Percentiles rank a stretch among this genome's conserved stretches.
Evolutionary conservation across 2,329 filamentous ascomycete species (phyloP).

Genomic region (Fusarium tuaranense): DNA sequence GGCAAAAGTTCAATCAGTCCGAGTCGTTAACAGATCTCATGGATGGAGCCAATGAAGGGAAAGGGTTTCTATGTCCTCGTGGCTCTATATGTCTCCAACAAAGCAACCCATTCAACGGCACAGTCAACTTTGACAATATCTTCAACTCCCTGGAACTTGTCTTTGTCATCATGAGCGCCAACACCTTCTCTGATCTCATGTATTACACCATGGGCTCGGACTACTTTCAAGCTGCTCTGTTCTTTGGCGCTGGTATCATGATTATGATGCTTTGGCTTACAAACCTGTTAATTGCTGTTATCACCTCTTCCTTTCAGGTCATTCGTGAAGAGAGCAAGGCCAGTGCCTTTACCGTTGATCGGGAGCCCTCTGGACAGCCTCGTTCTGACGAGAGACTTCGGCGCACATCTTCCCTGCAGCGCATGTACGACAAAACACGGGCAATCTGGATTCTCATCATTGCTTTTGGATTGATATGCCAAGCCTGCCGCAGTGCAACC

Average conservation of each 20-base stretch:
- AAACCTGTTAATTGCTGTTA: slow-evolving; percentile 94
- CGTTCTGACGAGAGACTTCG: slow-evolving; percentile 53
- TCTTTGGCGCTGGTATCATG: slow-evolving; percentile 79
- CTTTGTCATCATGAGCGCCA: slow-evolving; percentile 98
- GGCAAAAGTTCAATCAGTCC: slow-evolving; percentile 65
- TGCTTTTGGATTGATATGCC: slow-evolving; percentile 80
- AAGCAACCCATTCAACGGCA: slow-evolving; percentile 82
- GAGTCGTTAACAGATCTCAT: slow-evolving; percentile 59
- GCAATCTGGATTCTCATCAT: slow-evolving; percentile 87
- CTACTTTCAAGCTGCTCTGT: slow-evolving; percentile 87
- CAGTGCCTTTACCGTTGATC: slow-evolving; percentile 88
- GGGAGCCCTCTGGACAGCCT: slow-evolving; percentile 58
- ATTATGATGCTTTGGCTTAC: slow-evolving; percentile 97
- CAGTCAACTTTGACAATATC: slow-evolving; percentile 96
- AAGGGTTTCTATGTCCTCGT: slow-evolving; percentile 89
- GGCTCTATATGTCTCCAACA: slow-evolving; percentile 87
- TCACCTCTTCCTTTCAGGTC: slow-evolving; percentile 97
- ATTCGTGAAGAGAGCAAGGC: slow-evolving; percentile 96
- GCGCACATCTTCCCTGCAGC: slow-evolving; percentile 68
- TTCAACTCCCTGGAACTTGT: slow-evolving; percentile 91
- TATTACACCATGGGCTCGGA: slow-evolving; percentile 94
- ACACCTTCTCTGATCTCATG: slow-evolving; percentile 95
- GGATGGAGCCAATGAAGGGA: slow-evolving; percentile 67
- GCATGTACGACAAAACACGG: slow-evolving; percentile 78
- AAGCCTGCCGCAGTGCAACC: slow-evolving; percentile 79